Conservation (phyloP, 768 basidiomycete species). For the Mycena pura region DNA sequence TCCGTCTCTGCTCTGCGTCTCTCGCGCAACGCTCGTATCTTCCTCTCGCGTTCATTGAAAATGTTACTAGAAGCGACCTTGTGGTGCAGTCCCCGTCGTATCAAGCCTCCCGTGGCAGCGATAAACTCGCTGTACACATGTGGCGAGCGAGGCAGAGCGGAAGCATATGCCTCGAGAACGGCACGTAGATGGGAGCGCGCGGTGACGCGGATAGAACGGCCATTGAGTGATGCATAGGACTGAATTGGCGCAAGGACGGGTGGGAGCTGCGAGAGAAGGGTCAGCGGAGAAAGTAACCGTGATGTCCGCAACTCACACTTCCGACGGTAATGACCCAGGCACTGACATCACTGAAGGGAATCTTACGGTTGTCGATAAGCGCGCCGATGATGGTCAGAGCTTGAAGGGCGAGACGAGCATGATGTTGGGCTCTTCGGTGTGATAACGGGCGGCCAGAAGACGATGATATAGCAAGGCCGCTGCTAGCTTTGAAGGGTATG, state of each 20-base stretch:
- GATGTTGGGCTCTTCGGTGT: neutral
- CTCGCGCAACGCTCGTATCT: no score
- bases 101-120: neutral
- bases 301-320: neutral
- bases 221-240: neutral
- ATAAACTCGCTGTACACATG: neutral
- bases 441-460: no score
- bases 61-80: no score
- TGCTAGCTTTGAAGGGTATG: no score
- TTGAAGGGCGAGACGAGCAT: constrained; percentile 4
- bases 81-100: constrained; percentile 2
- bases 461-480: no score
- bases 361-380: neutral
- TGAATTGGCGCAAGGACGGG: neutral
- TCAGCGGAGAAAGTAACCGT: neutral
- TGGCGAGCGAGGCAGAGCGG: neutral
- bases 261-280: neutral
- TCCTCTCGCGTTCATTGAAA: neutral
- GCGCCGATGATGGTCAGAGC: constrained; percentile 10
- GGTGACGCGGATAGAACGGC: neutral
- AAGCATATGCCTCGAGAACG: constrained; percentile 4
- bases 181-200: constrained; percentile 1
- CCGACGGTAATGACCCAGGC: constrained; percentile 13
- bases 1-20: neutral
- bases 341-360: constrained; percentile 5